phyloP scores from a whole-genome alignment of 805 yeast genomes.

The Candida vaughaniae region DNA sequence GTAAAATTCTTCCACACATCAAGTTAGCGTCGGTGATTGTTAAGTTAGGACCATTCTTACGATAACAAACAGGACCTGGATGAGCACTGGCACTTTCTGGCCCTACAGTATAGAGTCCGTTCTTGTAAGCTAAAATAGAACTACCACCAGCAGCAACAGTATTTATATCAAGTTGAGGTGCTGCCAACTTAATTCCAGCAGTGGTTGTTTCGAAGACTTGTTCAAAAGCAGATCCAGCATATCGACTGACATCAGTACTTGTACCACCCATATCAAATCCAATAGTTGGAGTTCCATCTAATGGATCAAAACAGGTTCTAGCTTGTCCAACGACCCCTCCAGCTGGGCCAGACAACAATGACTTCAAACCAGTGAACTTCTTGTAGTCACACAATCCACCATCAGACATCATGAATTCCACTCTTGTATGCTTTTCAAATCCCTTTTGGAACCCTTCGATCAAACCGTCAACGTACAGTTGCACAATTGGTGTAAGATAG shows the following conservation, averaged over 20 bases:
- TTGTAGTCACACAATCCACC: conserved; percentile 20
- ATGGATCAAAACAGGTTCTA: conserved; percentile 22
- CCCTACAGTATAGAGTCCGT: conserved; percentile 61
- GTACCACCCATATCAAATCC: conserved; percentile 95
- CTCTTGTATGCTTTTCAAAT: conserved; percentile 21
- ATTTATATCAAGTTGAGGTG: conserved; percentile 67
- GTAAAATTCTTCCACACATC: conserved; percentile 66
- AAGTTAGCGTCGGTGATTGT: conserved; percentile 85
- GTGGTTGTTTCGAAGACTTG: conserved; percentile 84
- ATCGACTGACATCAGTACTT: conserved; percentile 80
- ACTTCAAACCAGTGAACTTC: conserved; percentile 17
- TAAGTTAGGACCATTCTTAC: conserved; percentile 61
- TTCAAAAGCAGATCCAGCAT: conserved; percentile 57
- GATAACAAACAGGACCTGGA: conserved; percentile 86
- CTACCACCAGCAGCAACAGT: conserved; percentile 43
- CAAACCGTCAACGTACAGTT: conserved; percentile 60
- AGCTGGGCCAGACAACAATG: conserved; percentile 22
- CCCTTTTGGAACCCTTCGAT: conserved; percentile 60
- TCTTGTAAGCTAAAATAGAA: conserved; percentile 24
- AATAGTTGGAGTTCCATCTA: conserved; percentile 59
- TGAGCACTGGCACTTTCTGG: conserved; percentile 86
- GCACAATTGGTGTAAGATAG: conserved; percentile 76
- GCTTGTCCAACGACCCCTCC: conserved; percentile 24
- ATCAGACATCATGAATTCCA: conserved; percentile 21
- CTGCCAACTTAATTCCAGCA: conserved; percentile 81